phyloP scores from a whole-genome alignment of 176 grass and related monocot genomes.

The Oropetium thomaeum region DNA sequence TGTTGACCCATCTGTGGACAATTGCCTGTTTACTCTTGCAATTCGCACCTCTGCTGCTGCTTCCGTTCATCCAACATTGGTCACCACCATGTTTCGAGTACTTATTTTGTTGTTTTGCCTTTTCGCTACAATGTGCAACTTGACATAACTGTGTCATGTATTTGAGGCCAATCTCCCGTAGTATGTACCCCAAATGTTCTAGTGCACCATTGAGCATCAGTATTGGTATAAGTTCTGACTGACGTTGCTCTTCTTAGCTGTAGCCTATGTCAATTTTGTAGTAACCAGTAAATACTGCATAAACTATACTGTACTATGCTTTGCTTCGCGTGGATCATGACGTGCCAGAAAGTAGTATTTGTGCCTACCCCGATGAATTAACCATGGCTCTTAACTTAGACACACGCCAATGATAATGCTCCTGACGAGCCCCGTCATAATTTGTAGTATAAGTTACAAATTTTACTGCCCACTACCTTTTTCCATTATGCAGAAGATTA shows the following conservation, averaged over 20 bases:
- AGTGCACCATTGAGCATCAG: neutral
- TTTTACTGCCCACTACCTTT: neutral
- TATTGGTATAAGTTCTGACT: constrained; percentile 7
- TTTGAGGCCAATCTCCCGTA: constrained; percentile 6
- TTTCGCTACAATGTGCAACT: constrained; percentile 1
- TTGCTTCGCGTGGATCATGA: no score
- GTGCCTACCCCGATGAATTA: neutral
- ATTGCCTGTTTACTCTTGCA: constrained; percentile 71
- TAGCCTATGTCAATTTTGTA: neutral
- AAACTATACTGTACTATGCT: neutral
- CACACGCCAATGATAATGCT: no score
- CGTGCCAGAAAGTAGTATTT: neutral
- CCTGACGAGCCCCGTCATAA: neutral
- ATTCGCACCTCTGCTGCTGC: constrained; percentile 49
- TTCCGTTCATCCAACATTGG: constrained; percentile 30
- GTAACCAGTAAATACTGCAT: neutral
- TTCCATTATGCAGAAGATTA: neutral
- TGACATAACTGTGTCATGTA: constrained; percentile 4
- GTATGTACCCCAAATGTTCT: neutral
- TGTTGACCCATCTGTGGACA: constrained; percentile 75
- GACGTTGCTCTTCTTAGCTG: neutral
- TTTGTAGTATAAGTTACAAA: neutral
- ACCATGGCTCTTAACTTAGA: neutral
- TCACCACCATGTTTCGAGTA: neutral
- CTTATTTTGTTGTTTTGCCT: constrained; percentile 21